Evolutionary conservation across 108 stramenopile species (phyloP), one percentile per base, ranked within the genome.

Genomic region (Chaetoceros tenuissimus): DNA sequence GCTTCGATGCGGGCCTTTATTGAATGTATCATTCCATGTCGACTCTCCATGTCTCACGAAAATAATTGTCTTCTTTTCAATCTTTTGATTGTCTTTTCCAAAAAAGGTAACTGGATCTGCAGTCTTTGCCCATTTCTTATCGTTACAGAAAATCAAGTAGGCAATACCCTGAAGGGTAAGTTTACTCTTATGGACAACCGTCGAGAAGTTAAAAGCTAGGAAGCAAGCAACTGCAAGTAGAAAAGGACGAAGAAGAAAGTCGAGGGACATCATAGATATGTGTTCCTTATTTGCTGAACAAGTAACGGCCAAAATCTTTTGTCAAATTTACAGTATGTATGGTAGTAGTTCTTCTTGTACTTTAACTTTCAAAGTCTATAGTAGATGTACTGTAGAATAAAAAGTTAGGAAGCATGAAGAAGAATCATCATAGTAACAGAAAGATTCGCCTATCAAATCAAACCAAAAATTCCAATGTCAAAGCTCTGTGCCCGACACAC

Each of bases 11-110:
- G 80, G 73, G 44, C 92, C 88, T 59, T 85, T 79, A 63, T 94
- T 90, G 81, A 94, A 94, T 16, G 92, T 94, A 53, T 94, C 78
- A 45, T 82, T 82, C 87, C 91, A 89, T 17, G 83, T 85, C 0
- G 84, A 84, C 60, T 86, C 92, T 22, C 89, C 92, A 45, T 94
- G 92, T 3, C 92, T 81, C 20, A 94, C 81, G 46, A 94, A 78
- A 51, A 90, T 80, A 16, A 94, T 55, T 1, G 82, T 94, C 46
- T 90, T 94, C 34, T 74, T 74, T 59, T 84, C 79, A 40, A 79
- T 29, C 2, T 69, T 67, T 28, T 68, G 31, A 23, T 67, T 28
- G 18, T 53, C 71, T 29, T 48, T 50, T 48, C 50, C 28, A 48
- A 89, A 84, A 18, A 77, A 55, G 8, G 60, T 7, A 1, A 58